Evolutionary conservation across 176 grass and related monocot genomes (phyloP), one percentile per base, ranked within the genome.

Genomic region (Juncus effusus): DNA sequence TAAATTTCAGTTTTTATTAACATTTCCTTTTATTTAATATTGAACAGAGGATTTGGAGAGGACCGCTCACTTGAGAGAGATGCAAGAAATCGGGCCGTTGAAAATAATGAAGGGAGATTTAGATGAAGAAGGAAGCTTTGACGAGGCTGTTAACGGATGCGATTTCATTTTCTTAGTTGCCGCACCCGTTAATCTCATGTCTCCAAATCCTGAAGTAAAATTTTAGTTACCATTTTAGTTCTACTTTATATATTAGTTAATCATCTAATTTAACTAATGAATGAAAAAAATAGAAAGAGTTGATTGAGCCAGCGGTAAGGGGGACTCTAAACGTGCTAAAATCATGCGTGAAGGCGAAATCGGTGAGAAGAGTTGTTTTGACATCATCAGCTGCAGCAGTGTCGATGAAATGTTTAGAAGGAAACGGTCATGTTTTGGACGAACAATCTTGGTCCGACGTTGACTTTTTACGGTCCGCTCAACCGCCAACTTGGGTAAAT

Each of bases 361-460:
- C 84, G 40, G 87, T 96, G 28, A 80, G 73, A 72, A 80, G 91
- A 11, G 70, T 90, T 5, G 10, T 96, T 51, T 74, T 87, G 3
- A 96, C 91, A 4, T 96, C 91, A 1, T 87, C 91, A 55, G 63
- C 69, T n/a, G 78, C 78, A 2, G 62, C 78, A 4, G 65, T 96
- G 63, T 80, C 73, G 13, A 49, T 73, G 69, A 57, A 50, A 67
- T 63, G 36, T 7, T 69, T 81, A 3, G 35, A 77, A 62, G 84
- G 81, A 47, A 78, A 51, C 14, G 78, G 84, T 0, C 64, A 80
- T 40, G 84, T 87, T 11, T 70, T 90, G 3, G 78, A 90, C 15
- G 91, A 90, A 80, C 73, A 80, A 0, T 74, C 77, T 1, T 95
- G 78, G 78, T 96, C 91, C 4, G 87, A 90, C 62, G 51, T 85